These are phyloP conservation scores for Themeda triandra DNA, from an alignment of 176 grass and related monocot genomes.

Conservation along the genomic window DNA sequence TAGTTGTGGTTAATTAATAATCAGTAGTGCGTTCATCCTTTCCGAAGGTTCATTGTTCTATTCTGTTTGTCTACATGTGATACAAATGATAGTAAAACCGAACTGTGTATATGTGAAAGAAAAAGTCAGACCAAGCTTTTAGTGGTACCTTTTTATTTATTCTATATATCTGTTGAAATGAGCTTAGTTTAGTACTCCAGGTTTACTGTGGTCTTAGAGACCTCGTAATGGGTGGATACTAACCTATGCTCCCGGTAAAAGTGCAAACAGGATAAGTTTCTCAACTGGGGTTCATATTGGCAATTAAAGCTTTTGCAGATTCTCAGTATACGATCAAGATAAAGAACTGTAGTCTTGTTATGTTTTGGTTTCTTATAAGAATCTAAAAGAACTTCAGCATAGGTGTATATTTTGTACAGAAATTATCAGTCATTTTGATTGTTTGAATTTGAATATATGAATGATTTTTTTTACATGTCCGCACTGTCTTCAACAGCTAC, in stretches of 20 bases:
- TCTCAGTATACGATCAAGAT: not conserved
- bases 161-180: not conserved
- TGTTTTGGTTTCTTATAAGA: conserved; percentile 3
- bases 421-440: not conserved
- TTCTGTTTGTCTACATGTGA: not conserved
- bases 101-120: not conserved
- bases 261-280: not conserved
- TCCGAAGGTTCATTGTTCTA: not conserved
- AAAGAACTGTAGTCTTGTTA: not conserved
- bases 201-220: not conserved
- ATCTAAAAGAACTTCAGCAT: not conserved
- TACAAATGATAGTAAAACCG: not conserved
- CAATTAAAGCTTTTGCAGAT: not conserved
- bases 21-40: not conserved
- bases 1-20: not conserved
- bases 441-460: not conserved
- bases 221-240: not conserved
- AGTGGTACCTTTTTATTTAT: not conserved
- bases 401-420: conserved; percentile 21
- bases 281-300: conserved; percentile 9
- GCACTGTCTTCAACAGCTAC: conserved; percentile 37
- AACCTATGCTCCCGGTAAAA: conserved; percentile 9
- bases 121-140: not conserved
- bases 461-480: conserved; percentile 14
- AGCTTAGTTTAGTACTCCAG: not conserved